These are phyloP conservation scores for Myriangium duriaei DNA, from an alignment of 2,329 filamentous ascomycete genomes.

Conservation along the genomic window DNA sequence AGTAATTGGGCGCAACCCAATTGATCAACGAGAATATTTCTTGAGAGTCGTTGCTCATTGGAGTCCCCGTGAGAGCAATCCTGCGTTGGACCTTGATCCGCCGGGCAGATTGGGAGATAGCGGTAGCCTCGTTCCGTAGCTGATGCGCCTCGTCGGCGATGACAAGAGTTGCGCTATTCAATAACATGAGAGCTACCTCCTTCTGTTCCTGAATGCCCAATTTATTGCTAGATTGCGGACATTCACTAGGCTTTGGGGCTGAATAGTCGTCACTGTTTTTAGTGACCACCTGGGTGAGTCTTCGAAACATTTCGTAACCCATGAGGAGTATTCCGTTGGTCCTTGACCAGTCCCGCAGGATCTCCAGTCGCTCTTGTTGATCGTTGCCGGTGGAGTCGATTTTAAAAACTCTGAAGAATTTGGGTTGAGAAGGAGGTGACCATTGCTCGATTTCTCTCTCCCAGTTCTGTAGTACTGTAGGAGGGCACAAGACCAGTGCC, in stretches of 20 bases:
- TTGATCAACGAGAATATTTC: slow-evolving; percentile 84
- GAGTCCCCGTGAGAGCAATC: slow-evolving; percentile 78
- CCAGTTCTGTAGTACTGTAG: slow-evolving; percentile 72
- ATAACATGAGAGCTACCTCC: slow-evolving; percentile 37
- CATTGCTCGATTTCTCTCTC: slow-evolving; percentile 61
- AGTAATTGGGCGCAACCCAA: slow-evolving; percentile 70
- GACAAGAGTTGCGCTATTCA: slow-evolving; percentile 55
- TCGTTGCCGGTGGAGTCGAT: slow-evolving; percentile 34
- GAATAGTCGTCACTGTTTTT: slow-evolving; percentile 19
- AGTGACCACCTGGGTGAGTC: slow-evolving; percentile 23
- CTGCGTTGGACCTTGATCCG: slow-evolving; percentile 55
- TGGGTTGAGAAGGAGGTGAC: slow-evolving; percentile 37
- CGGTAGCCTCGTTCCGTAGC: slow-evolving; percentile 53
- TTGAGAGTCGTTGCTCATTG: slow-evolving; percentile 67
- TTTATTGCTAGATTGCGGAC: slow-evolving; percentile 25
- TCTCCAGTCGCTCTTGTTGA: slow-evolving; percentile 26
- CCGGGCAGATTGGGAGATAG: slow-evolving; percentile 41
- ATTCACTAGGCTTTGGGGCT: not conserved
- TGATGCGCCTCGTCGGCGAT: slow-evolving; percentile 76
- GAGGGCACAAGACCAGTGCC: slow-evolving; percentile 63
- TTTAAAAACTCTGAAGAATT: slow-evolving; percentile 45
- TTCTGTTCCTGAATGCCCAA: slow-evolving; percentile 42
- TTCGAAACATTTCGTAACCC: slow-evolving; percentile 58
- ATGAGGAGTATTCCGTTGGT: slow-evolving; percentile 63
- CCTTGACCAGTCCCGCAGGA: slow-evolving; percentile 47